A percentile compares a stretch with the other conserved stretches of the same genome.
These are phyloP conservation scores for Neurospora sp. DNA, from an alignment of 495 filamentous ascomycete species.

Conservation along the genomic window DNA sequence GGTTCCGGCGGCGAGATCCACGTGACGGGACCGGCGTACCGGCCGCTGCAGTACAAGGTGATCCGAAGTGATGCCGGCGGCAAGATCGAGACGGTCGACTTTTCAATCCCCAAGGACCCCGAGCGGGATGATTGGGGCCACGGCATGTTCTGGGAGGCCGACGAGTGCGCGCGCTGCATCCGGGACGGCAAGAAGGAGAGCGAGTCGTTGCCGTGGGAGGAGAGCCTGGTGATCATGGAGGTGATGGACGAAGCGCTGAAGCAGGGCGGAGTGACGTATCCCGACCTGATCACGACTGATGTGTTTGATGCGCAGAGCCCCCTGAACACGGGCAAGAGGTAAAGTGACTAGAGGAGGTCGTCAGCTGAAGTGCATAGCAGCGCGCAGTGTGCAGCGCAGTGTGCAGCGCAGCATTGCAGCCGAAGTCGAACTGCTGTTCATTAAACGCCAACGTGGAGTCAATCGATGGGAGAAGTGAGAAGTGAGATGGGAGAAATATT, in stretches of 20 bases:
- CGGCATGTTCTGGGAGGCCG: slow-evolving; percentile 94
- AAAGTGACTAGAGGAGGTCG: background rate
- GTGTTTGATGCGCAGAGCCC: slow-evolving; percentile 52
- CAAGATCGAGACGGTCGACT: slow-evolving; percentile 48
- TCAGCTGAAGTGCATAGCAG: background rate
- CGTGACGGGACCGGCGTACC: slow-evolving; percentile 63
- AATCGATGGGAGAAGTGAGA: background rate
- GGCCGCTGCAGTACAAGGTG: slow-evolving; percentile 55
- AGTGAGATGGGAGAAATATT: background rate
- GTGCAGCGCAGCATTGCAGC: background rate
- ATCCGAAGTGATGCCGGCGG: slow-evolving; percentile 36
- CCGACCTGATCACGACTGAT: slow-evolving; percentile 68
- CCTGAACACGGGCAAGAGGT: slow-evolving; percentile 37
- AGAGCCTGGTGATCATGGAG: slow-evolving; percentile 89
- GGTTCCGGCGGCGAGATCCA: slow-evolving; percentile 82
- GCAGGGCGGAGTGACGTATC: slow-evolving; percentile 70
- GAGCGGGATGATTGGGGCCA: slow-evolving; percentile 46
- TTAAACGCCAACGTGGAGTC: background rate
- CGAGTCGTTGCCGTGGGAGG: slow-evolving; percentile 59
- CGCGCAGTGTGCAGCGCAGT: background rate
- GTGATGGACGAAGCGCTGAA: slow-evolving; percentile 82
- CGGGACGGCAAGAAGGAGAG: slow-evolving; percentile 77
- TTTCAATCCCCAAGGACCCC: slow-evolving; percentile 48
- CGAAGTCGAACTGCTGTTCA: background rate
- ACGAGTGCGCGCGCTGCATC: slow-evolving; percentile 76